These are phyloP conservation scores for Termitomyces sp. DNA, from an alignment of 768 basidiomycete species.

Conservation along the genomic window DNA sequence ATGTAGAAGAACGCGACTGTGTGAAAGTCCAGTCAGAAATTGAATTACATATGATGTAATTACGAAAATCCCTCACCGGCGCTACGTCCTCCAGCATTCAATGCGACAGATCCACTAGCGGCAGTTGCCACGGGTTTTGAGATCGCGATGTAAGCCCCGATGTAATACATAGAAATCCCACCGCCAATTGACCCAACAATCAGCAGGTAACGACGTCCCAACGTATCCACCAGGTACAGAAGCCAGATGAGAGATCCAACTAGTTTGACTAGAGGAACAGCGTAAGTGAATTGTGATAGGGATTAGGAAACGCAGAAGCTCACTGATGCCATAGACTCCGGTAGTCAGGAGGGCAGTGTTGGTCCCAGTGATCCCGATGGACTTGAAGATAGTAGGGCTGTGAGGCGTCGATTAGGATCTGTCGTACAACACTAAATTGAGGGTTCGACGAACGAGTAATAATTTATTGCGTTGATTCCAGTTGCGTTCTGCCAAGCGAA, in stretches of 20 bases:
- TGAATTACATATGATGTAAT: slow-evolving; percentile 1
- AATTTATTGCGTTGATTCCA: slow-evolving; percentile 44
- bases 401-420: not conserved
- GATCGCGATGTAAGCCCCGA: slow-evolving; percentile 41
- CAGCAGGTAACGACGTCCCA: slow-evolving; percentile 39
- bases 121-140: slow-evolving; percentile 21
- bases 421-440: not conserved
- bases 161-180: slow-evolving; percentile 38
- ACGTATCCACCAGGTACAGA: slow-evolving; percentile 36
- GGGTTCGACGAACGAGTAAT: slow-evolving; percentile 31
- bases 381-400: slow-evolving; percentile 43
- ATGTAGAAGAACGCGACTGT: slow-evolving; percentile 33
- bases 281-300: not conserved
- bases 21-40: not conserved
- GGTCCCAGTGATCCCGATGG: slow-evolving; percentile 39
- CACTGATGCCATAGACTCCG: slow-evolving; percentile 49
- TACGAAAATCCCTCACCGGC: slow-evolving; percentile 19
- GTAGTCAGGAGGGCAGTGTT: slow-evolving; percentile 37
- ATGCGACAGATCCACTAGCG: slow-evolving; percentile 4
- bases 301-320: slow-evolving; percentile 10
- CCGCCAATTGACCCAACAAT: slow-evolving; percentile 38
- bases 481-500: slow-evolving; percentile 44
- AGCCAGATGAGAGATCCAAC: slow-evolving; percentile 37
- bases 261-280: slow-evolving; percentile 23
- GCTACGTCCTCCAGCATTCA: slow-evolving; percentile 26